Base-by-base conservation (phyloP, 2,329 filamentous ascomycete species). In the Phialocephala subalpina region DNA sequence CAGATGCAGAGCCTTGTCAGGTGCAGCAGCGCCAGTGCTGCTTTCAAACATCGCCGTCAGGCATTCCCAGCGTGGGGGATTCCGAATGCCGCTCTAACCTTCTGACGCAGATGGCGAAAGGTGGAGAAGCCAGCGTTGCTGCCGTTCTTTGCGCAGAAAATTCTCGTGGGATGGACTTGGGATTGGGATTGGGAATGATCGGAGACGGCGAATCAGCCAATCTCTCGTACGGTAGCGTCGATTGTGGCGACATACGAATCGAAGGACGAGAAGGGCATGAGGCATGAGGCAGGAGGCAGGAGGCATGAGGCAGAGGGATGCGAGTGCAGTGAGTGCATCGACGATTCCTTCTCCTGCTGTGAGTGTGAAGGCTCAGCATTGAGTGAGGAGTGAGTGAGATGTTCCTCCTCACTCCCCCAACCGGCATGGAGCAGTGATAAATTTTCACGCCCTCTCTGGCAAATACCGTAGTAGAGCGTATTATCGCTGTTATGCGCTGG, bases 11-110 rank as follows among this genome's bases (percentile, higher is more conserved):
- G 49, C 49, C 49, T 53, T 53, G 49, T 33, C 49, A 53, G 49
- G 49, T 53, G 49, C 49, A 53, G 49, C 6, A 11, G 49, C 25
- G 49, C 49, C 49, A 53, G 18, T 53, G 49, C 49, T 22, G 22
- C 12, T 53, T 12, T 22, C n/a, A 33, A 33, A 33, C 29, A 12
- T 53, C 66, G 27, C 49, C 58, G 69, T 58, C 66, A 61, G 68
- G 66, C 65, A 72, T 72, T 67, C 70, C 70, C 72, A 68, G 71
- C 66, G n/a, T n/a, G n/a, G n/a, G n/a, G n/a, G n/a, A n/a, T n/a
- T n/a, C n/a, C n/a, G n/a, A n/a, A n/a, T 67, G 71, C 70, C 63
- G 69, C 64, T 58, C 49, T 69, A 68, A 58, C 56, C 36, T 56
- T 7, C n/a, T n/a, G 45, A 8, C 9, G 18, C 14, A 20, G 20